Base-by-base conservation (phyloP, 2,329 filamentous ascomycete genomes). In the Fusarium xyrophilum region DNA sequence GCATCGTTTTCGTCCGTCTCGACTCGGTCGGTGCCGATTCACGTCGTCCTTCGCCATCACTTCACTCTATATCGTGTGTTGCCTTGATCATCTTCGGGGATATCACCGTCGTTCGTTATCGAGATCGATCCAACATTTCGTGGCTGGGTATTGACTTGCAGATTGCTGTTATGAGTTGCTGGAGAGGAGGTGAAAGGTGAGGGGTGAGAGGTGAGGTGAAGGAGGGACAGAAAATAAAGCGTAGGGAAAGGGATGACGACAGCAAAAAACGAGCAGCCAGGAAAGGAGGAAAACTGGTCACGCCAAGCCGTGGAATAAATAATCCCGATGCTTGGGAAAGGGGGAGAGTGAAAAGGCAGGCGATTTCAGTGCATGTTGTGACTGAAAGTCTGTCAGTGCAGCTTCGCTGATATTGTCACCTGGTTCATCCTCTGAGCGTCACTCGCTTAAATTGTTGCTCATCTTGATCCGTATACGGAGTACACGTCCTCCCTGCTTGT, bases 191-290 rank as follows among this genome's bases (percentile, higher is more conserved):
- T 59, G 63, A 53, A 39, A 53, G 50, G 40, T 54, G 36, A 54
- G 42, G 53, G 35, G 54, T 32, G 36, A 54, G 42, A 60, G 35
- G 54, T 32, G 32, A 65, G 39, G 46, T 63, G 60, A 63, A 59
- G 55, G 56, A 70, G 65, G 63, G 61, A 74, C 62, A 72, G 62
- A 72, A 67, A 65, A 72, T 68, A 72, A 73, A 70, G 60, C 60
- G 63, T 43, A 56, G 56, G 60, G 48, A 51, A 35, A 63, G 47
- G 60, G 60, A 72, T 65, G 71, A 70, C 64, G 60, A 60, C 63
- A 62, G 21, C 15, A 46, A 27, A 40, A 36, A 60, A 28, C 23
- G 23, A 36, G 21, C 32, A 56, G 43, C 12, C 30, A 36, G 32
- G 17, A 43, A 32, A 25, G 32, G 21, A 39, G 44, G 25, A 25